Evolutionary conservation across 140 eudicot species (phyloP), one percentile per base, ranked within the genome.

Genomic region (Ambrosia hybrid): DNA sequence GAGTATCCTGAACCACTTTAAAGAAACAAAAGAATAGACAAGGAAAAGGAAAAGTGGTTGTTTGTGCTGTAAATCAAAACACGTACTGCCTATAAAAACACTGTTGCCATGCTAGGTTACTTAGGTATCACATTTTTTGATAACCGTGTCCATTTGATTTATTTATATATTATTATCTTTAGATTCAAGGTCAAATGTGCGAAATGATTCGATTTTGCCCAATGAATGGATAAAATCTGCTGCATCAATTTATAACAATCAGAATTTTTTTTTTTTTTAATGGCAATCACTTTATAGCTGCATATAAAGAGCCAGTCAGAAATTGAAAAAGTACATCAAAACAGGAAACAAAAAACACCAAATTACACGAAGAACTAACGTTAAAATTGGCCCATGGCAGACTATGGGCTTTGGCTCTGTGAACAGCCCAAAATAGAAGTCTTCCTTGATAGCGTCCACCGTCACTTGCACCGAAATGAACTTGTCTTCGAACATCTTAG

Each of bases 21-120:
- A 72, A 72, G 68, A 72, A 78, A 65, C 73, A 66, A 56, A 78
- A 72, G 68, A 72, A 78, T 78, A 45, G 70, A 65, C 78, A 72
- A 65, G 9, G 39, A 72, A 65, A 78, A 72, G 73, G 70, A 57
- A 78, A 78, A 46, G 41, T 57, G 37, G 41, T 65, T 49, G 41
- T 64, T 65, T 65, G 36, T 78, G 82, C 70, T 65, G 74, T 46
- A 78, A 78, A 65, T 72, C 13, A 78, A 45, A 65, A 65, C 74
- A 78, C 74, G 76, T 71, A 77, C 81, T 12, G 38, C 65, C 81
- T 77, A 76, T 10, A 65, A 36, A 65, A 63, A 36, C 26, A 33
- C 39, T 52, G 72, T 73, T 73, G 61, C 75, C 67, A 57, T 71
- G 78, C 78, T 60, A 73, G 65, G 72, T 64, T 61, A 51, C 13